Evolutionary conservation across 352 stramenopile species (phyloP), one percentile per base, ranked within the genome.

Genomic region (Phytophthora constricta): DNA sequence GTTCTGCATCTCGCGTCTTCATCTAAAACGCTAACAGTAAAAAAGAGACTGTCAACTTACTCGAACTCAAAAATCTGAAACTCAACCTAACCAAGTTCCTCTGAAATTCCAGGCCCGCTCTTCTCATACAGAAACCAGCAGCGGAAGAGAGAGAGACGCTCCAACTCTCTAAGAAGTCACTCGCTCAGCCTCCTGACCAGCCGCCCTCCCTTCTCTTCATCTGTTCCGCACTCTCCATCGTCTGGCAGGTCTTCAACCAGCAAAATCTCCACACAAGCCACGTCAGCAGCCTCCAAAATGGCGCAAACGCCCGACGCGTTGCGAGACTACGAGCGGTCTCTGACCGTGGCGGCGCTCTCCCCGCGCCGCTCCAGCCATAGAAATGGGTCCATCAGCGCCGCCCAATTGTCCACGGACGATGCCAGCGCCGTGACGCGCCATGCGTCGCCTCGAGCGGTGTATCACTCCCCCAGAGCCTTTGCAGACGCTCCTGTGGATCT

Each of bases 391-490:
- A 42, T 37, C 5, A 43, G 33, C 19, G 63, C 65, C 9, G 64
- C 64, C 16, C 43, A 52, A 23, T 34, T 61, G 28, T 51, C 64
- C 3, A 16, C 65, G 13, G 37, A 8, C 39, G 10, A 22, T 11
- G 16, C 25, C 3, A 59, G 45, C 28, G 26, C 41, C 16, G 48
- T 42, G 20, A 46, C 31, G 16, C 59, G 62, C 46, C 60, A 72
- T 20, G 25, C 68, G 62, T 92, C 84, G 0, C 84, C 84, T 10
- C 64, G 82, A 34, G 84, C 83, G 3, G 80, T 94, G 16, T 69
- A 87, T 19, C 82, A 94, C 68, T 91, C 82, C 27, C 74, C 84
- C 3, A 65, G 72, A 25, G 77, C 77, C 1, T 90, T 91, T 31
- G 71, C 68, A 0, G 73, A 80, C 51, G 59, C 68, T 25, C 72